Base-by-base conservation (phyloP, 805 yeast species). In the Tetrapisispora phaffii region DNA sequence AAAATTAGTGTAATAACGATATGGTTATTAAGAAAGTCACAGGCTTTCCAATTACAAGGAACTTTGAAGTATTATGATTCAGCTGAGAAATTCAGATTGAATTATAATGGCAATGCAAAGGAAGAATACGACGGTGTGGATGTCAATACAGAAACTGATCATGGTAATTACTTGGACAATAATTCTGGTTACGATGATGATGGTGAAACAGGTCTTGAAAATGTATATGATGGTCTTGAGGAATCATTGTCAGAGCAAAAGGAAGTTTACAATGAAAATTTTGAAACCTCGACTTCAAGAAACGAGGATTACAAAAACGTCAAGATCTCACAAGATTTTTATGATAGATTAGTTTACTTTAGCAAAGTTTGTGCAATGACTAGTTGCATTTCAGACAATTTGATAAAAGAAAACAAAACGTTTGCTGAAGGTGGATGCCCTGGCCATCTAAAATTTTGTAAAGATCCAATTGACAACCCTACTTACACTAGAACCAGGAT, bases 401-500 rank as follows among this genome's bases (percentile, higher is more conserved):
- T 46, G 9, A 43, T 67, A 8, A 28, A 32, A 3, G 46, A 46
- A 6, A 65, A 63, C 13, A 52, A 48, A 21, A 47, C 63, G 7
- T 49, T 63, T n/a, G 40, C 42, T 10, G 52, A 58, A 2, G 61
- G 63, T 7, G 66, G 66, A 1, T 69, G 74, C 49, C 65, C 67
- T 0, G 28, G 42, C 8, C 54, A 54, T 40, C 46, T 64, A 12
- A 46, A 49, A 4, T 58, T 65, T 39, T 70, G 73, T 39, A 42
- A 57, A 3, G 52, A 58, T 44, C 48, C 49, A 38, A 29, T 43
- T 10, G 37, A 49, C 24, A 54, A 63, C 37, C 64, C 63, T 1
- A 55, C 65, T 7, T 50, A 47, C 3, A 28, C 42, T 3, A 39
- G 51, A 28, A 63, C 75, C 10, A 62, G 64, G 20, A 60, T 78